Percentiles rank a stretch among this genome's conserved stretches.
These are phyloP conservation scores for Hyparrhenia diplandra DNA, from an alignment of 176 grass and related monocot genomes.

Conservation along the genomic window DNA sequence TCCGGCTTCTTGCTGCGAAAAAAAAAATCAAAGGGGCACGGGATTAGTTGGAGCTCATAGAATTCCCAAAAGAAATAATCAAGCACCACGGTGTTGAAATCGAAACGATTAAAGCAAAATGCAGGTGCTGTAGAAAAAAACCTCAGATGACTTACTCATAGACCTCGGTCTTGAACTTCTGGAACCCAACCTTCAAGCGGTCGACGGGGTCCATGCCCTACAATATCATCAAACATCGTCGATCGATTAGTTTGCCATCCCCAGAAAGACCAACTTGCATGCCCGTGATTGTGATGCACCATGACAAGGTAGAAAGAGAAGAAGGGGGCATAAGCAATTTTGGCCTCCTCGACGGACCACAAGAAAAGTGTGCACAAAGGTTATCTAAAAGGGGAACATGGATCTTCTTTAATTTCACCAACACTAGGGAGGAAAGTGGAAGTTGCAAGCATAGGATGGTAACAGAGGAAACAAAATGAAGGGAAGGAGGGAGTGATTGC, in stretches of 20 bases:
- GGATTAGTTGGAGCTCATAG: neutral
- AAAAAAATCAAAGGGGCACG: neutral
- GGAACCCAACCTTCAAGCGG: slow-evolving; percentile 50
- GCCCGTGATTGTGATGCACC: neutral
- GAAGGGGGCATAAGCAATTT: no score
- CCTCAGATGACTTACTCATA: slow-evolving; percentile 48
- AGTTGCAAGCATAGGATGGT: neutral
- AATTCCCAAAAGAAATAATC: neutral
- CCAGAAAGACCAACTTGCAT: neutral
- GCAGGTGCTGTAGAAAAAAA: neutral
- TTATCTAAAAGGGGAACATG: no score
- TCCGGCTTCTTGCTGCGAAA: slow-evolving; percentile 67
- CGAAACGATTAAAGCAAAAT: no score
- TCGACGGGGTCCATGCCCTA: slow-evolving; percentile 61
- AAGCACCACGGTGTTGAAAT: neutral
- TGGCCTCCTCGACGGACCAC: no score
- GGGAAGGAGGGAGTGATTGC: neutral
- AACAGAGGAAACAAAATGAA: neutral
- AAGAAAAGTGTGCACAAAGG: no score
- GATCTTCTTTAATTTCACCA: no score
- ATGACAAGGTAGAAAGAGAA: neutral
- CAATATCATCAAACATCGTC: neutral
- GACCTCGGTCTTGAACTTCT: slow-evolving; percentile 81
- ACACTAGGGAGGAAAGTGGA: no score
- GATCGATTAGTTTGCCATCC: neutral